Base-by-base conservation (phyloP, 768 basidiomycete genomes). In the Mycena galericulata region DNA sequence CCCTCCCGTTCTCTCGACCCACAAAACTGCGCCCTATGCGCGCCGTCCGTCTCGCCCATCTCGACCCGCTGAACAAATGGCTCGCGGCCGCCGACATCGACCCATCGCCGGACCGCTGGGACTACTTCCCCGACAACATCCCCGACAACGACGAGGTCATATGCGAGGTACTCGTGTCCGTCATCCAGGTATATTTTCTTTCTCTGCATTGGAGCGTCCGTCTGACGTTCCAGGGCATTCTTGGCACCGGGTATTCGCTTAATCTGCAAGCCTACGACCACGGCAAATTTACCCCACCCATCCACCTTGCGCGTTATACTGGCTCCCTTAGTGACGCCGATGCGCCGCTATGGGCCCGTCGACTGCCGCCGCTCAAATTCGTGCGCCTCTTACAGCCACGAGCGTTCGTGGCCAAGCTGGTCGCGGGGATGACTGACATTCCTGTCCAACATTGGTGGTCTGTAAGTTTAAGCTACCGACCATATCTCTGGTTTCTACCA, bases 261-360 rank as follows among this genome's bases (percentile, higher is more conserved):
- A 17, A 5, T 43, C 14, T 43, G 41, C 9, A 17, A n/a, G 41
- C 41, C 41, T 17, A 17, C 41, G 41, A 43, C 41, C 17, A 43
- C 14, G 41, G 41, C 17, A n/a, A 8, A 17, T 17, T n/a, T 15
- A 15, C 41, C 17, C 9, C 5, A 43, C 14, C 18, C 49, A 50
- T 50, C 49, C 26, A 29, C 15, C 49, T 50, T 18, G 49, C 49
- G 6, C 49, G 49, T 29, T 50, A 24, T 29, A 27, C 24, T 29
- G 49, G 49, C 12, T 27, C 26, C 26, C 2, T 11, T 55, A 9
- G 22, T 22, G 54, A 36, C 12, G 34, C 32, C 20, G 22, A n/a
- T 38, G 54, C 54, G 24, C 49, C 49, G 26, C 14, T 55, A n/a
- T 56, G 54, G 54, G 26, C 24, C 38, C 54, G 54, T 40, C 54